These are phyloP conservation scores for Eucalyptus urophylla DNA, from an alignment of 345 rosid genomes.

Conservation along the genomic window DNA sequence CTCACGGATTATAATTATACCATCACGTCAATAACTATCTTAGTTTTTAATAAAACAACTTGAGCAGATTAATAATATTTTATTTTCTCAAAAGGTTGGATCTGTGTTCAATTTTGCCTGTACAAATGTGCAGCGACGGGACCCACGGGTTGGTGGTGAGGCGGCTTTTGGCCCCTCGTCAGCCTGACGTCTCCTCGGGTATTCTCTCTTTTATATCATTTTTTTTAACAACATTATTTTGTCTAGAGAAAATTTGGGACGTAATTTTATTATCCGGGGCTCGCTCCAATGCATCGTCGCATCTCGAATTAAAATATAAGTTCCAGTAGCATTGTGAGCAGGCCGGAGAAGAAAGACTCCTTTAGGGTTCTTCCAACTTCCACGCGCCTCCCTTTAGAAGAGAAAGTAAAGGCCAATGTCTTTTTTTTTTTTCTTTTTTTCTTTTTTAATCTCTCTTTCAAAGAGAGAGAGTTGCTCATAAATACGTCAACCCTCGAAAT, in stretches of 20 bases:
- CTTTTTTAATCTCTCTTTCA: background rate
- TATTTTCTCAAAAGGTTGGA: background rate
- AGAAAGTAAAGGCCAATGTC: background rate
- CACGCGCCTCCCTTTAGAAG: background rate
- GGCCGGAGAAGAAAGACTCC: background rate
- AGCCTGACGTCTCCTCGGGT: background rate
- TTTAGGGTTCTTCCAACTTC: background rate
- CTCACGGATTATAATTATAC: background rate
- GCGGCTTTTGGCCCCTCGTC: background rate
- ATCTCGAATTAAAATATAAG: background rate
- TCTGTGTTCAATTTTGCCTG: background rate
- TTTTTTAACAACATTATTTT: background rate
- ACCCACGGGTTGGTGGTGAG: background rate
- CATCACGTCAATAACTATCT: background rate
- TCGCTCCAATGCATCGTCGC: background rate
- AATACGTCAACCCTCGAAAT: background rate
- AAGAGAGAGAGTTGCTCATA: background rate
- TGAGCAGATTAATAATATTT: background rate
- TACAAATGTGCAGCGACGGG: background rate
- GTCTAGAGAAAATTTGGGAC: background rate
- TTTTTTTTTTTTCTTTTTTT: background rate
- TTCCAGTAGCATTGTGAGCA: background rate
- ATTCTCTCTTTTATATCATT: background rate
- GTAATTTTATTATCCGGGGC: background rate
- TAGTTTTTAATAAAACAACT: background rate